A percentile compares a stretch with the other conserved stretches of the same genome.
Evolutionary conservation across 1,139 yeast genomes (phyloP).

Genomic region (Debaryomycetaceae sp.): DNA sequence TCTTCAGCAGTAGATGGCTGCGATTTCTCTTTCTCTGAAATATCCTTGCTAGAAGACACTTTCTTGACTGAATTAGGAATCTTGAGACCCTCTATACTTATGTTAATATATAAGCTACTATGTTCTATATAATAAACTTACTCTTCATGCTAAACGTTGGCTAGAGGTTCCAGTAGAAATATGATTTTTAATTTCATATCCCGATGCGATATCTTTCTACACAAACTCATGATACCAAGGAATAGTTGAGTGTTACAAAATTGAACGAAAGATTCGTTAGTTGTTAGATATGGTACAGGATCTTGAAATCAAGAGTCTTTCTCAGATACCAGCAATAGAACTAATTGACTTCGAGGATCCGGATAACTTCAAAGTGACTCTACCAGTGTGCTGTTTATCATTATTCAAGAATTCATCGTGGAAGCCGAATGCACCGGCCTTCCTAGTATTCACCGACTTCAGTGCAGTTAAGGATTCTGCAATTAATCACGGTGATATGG

Average conservation of each 20-base stretch:
- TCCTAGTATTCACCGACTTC: constrained; percentile 18
- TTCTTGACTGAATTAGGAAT: not conserved
- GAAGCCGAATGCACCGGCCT: constrained; percentile 11
- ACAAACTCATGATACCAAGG: too few species aligned
- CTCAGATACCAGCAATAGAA: constrained; percentile 3
- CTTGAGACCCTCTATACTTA: not conserved
- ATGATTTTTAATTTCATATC: not conserved
- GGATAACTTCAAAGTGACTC: constrained; percentile 6
- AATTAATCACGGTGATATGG: constrained; percentile 10
- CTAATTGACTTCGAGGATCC: constrained; percentile 1
- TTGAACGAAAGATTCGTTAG: not conserved
- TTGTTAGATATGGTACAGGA: not conserved
- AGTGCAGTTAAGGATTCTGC: constrained; percentile 11
- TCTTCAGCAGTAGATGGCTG: constrained; percentile 40
- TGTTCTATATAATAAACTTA: not conserved
- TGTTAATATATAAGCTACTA: not conserved
- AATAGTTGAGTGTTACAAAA: too few species aligned
- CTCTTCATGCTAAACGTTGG: not conserved
- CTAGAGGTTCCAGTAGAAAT: not conserved
- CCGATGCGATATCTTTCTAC: too few species aligned
- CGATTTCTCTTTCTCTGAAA: not conserved
- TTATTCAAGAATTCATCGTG: constrained; percentile 8
- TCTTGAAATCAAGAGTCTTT: constrained; percentile 2
- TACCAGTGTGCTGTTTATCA: constrained; percentile 12
- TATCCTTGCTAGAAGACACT: not conserved